Evolutionary conservation across 148 eudicot species (phyloP).

Genomic region (Chenopodium album): DNA sequence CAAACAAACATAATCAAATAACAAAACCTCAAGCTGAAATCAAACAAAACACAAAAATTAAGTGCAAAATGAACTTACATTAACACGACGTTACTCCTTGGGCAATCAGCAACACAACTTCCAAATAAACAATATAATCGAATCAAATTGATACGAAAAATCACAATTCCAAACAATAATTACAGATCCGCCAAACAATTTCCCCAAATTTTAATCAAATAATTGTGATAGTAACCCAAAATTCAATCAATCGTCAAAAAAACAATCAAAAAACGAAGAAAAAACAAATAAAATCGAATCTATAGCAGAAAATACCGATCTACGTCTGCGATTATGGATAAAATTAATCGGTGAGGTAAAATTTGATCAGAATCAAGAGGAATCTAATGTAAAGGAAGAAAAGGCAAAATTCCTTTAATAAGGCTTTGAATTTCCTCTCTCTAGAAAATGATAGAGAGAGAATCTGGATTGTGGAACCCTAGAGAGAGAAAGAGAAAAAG

Average conservation of each 20-base stretch:
- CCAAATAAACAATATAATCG: conserved; percentile 4
- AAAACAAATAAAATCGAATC: conserved; percentile 7
- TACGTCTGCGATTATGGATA: neutral
- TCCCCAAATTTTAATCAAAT: neutral
- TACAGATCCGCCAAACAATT: conserved; percentile 19
- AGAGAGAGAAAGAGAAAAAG: conserved; percentile 29
- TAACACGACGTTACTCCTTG: conserved; percentile 7
- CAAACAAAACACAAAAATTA: neutral
- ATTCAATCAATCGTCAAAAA: neutral
- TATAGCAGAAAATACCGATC: conserved; percentile 2
- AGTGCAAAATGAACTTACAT: conserved; percentile 22
- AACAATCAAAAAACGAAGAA: neutral
- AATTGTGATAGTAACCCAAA: neutral
- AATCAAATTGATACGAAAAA: neutral
- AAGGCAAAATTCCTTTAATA: neutral
- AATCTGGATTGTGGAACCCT: conserved; percentile 35
- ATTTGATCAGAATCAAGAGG: conserved; percentile 23
- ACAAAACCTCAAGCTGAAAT: conserved; percentile 9
- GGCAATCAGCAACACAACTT: conserved; percentile 11
- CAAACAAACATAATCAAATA: neutral
- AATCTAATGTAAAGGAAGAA: conserved; percentile 8
- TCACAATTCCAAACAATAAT: neutral
- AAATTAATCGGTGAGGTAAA: neutral
- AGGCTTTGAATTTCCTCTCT: neutral
- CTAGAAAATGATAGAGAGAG: neutral